Evolutionary conservation across 495 filamentous ascomycete genomes (phyloP).

Genomic region (Podospora conica): DNA sequence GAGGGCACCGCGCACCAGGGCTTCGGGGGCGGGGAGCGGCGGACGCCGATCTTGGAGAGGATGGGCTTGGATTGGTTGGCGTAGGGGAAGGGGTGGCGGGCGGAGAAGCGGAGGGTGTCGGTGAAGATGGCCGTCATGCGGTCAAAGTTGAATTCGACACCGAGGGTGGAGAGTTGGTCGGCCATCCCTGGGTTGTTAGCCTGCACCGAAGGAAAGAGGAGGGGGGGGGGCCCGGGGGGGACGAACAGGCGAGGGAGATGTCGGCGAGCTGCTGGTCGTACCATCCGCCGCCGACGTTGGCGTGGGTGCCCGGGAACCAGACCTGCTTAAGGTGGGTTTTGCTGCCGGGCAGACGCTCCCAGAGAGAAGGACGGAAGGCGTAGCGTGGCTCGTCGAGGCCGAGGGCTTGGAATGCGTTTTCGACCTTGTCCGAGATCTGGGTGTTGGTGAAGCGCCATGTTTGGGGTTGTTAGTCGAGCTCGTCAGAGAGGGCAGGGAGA

Average conservation of each 20-base stretch:
- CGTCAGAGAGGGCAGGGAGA: neutral
- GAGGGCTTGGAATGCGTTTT: constrained; percentile 66
- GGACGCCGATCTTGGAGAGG: constrained; percentile 6
- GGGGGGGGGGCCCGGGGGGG: neutral
- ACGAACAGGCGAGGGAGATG: constrained; percentile 29
- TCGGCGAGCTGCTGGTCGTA: constrained; percentile 30
- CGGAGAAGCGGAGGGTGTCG: constrained; percentile 25
- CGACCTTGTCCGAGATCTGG: constrained; percentile 47
- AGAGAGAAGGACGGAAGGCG: constrained; percentile 58
- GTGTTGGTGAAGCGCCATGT: constrained; percentile 52
- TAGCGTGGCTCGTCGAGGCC: constrained; percentile 63
- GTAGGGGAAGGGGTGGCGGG: constrained; percentile 29
- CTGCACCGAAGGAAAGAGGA: neutral
- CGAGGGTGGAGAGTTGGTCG: constrained; percentile 30
- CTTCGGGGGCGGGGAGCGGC: constrained; percentile 1
- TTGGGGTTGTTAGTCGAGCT: constrained; percentile 9
- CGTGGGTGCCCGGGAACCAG: constrained; percentile 66
- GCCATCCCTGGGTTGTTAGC: constrained; percentile 26
- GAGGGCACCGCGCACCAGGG: constrained; percentile 15
- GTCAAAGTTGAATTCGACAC: constrained; percentile 29
- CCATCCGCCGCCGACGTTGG: constrained; percentile 53
- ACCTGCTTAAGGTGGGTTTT: constrained; percentile 52
- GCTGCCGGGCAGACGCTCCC: constrained; percentile 36
- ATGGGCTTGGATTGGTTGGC: neutral
- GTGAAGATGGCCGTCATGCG: constrained; percentile 23